These are phyloP conservation scores for Prunus campanulata DNA, from an alignment of 306 rosid genomes.

Conservation along the genomic window DNA sequence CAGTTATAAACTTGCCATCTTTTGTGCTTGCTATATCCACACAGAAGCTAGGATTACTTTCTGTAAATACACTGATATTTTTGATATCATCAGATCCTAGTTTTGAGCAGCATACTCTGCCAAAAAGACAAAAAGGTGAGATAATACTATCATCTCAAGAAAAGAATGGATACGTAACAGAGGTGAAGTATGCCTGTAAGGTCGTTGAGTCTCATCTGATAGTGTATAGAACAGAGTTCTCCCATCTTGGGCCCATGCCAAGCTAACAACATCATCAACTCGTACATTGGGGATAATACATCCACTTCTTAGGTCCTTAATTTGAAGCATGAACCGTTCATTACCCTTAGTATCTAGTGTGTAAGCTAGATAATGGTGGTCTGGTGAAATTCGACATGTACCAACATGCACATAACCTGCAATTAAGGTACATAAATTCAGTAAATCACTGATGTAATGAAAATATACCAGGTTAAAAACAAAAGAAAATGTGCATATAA, in stretches of 20 bases:
- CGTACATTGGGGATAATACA: conserved; percentile 39
- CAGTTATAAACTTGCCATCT: conserved; percentile 97
- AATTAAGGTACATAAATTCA: not conserved
- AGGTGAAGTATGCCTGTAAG: conserved; percentile 62
- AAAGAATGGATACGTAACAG: conserved; percentile 3
- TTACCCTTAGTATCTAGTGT: conserved; percentile 74
- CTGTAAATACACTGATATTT: conserved; percentile 57
- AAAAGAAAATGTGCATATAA: not conserved
- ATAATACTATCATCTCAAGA: not conserved
- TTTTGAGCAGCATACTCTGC: conserved; percentile 74
- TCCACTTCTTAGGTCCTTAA: conserved; percentile 80
- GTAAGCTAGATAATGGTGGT: conserved; percentile 79
- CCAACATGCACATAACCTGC: conserved; percentile 95
- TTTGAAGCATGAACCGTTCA: conserved; percentile 71
- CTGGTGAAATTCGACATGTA: conserved; percentile 82
- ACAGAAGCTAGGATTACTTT: conserved; percentile 76
- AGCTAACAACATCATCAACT: conserved; percentile 63
- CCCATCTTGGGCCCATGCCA: conserved; percentile 87
- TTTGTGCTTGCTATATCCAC: conserved; percentile 93
- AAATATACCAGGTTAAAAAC: not conserved
- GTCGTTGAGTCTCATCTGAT: conserved; percentile 85
- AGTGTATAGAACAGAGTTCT: conserved; percentile 64
- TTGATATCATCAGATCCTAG: conserved; percentile 43
- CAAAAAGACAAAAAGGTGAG: conserved; percentile 8
- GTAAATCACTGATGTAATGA: not conserved